Evolutionary conservation across 805 yeast species (phyloP).

Genomic region (Torulaspora maleeae): DNA sequence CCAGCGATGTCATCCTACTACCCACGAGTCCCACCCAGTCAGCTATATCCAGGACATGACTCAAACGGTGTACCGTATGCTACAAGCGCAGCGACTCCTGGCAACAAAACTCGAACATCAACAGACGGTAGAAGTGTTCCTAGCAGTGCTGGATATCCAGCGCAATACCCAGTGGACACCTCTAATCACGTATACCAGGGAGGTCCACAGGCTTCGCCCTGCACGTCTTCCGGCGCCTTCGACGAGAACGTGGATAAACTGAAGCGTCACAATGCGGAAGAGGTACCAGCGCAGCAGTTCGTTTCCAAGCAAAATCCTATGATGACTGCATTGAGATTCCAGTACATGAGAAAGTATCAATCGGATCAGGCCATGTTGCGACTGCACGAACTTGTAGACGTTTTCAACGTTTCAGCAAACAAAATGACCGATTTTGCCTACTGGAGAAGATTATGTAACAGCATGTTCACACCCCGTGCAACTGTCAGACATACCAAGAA

Average conservation of each 20-base stretch:
- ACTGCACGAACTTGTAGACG: constrained; percentile 47
- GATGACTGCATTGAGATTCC: constrained; percentile 20
- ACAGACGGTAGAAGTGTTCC: background rate
- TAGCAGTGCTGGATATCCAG: background rate
- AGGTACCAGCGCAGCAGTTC: background rate
- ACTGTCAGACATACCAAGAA: constrained; percentile 45
- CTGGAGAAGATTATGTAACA: constrained; percentile 48
- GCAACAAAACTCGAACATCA: background rate
- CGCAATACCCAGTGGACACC: background rate
- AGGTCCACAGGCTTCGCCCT: constrained; percentile 1
- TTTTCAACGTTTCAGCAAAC: constrained; percentile 41
- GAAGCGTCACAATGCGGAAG: background rate
- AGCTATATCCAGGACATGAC: background rate
- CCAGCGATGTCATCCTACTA: background rate
- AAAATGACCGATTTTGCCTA: constrained; percentile 43
- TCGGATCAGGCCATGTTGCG: constrained; percentile 50
- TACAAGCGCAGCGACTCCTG: background rate
- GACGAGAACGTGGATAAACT: constrained; percentile 3
- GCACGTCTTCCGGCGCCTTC: background rate
- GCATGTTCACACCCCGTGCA: constrained; percentile 51
- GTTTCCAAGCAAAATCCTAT: constrained; percentile 4
- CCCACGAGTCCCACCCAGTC: background rate
- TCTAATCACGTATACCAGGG: background rate
- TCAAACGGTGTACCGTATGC: background rate
- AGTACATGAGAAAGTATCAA: constrained; percentile 36